Evolutionary conservation across 176 grass and related monocot genomes (phyloP).

Genomic region (Poa pratensis): DNA sequence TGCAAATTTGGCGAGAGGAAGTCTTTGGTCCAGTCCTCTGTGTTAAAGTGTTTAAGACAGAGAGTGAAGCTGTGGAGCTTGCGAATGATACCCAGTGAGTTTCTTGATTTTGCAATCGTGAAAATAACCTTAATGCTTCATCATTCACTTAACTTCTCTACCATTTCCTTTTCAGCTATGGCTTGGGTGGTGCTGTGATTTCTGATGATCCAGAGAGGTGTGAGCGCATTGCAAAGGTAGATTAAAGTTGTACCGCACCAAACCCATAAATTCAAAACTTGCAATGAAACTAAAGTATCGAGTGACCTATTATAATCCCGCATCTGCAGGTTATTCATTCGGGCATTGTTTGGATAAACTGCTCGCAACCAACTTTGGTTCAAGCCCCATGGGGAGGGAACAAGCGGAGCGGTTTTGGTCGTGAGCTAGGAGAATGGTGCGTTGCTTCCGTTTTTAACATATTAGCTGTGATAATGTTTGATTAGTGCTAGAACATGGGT

Average conservation of each 20-base stretch:
- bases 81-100: conserved; percentile 97
- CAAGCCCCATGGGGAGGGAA: conserved; percentile 98
- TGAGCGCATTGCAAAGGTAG: conserved; percentile 83
- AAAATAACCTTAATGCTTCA: neutral
- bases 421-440: conserved; percentile 94
- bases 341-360: conserved; percentile 94
- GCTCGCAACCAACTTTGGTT: conserved; percentile 84
- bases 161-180: conserved; percentile 63
- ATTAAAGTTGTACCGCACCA: neutral
- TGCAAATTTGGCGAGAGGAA: conserved; percentile 99
- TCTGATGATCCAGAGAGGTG: conserved; percentile 77
- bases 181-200: conserved; percentile 80
- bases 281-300: neutral
- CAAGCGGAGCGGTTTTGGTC: conserved; percentile 94
- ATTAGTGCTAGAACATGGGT: neutral
- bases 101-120: conserved; percentile 3
- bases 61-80: conserved; percentile 88
- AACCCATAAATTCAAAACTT: neutral
- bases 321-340: conserved; percentile 68
- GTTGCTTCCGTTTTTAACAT: neutral
- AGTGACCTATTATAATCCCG: conserved; percentile 19
- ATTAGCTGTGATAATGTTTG: neutral
- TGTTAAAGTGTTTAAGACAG: conserved; percentile 80
- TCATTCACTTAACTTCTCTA: neutral
- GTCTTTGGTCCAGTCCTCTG: conserved; percentile 93